Base-by-base conservation (phyloP, 1,139 yeast genomes). In the Pneumocystis oryctolagi region DNA sequence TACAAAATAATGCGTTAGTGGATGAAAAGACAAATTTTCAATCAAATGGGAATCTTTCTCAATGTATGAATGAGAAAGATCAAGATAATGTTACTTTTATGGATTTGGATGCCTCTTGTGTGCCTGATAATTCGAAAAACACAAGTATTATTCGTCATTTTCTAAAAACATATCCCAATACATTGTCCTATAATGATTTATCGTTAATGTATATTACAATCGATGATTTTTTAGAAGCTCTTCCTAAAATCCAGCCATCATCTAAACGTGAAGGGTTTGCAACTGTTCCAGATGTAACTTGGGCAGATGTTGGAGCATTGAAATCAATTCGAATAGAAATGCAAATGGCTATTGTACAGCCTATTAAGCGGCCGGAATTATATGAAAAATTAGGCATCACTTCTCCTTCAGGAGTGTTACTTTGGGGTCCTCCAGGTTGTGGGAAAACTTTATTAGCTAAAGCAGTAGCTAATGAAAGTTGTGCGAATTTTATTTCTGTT, bases 381-480 rank as follows among this genome's bases (percentile, higher is more conserved):
- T 92, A 87, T 71, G 84, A 83, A 67, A 84, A 85, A 67, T 97
- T 92, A 9, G 99, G 99, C 73, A 90, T 92, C 53, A 83, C 89
- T 63, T 96, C 97, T 0, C 97, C 98, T 1, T 90, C 97, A 0
- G 99, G 99, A 63, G 98, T 92, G 0, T 76, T 92, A 28, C 80
- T 92, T 79, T 92, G 98, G 98, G 99, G 99, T 0, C 99, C 98
- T 1, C 98, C 98, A 1, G 98, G 98, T 30, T 92, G 97, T 77
- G 98, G 98, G 79, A 92, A 92, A 72, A 92, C 98, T 0, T 78
- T 92, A 64, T 77, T 92, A 61, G 98, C 97, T 0, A 92, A 92
- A 71, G 98, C 97, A 0, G 97, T 92, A 12, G 98, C 98, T 16
- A 90, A 92, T 72, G 97, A 92, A 74, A 88, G 96, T 0, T 81